phyloP scores from a whole-genome alignment of 2,329 filamentous ascomycete species.

The Periconia macrospinosa region DNA sequence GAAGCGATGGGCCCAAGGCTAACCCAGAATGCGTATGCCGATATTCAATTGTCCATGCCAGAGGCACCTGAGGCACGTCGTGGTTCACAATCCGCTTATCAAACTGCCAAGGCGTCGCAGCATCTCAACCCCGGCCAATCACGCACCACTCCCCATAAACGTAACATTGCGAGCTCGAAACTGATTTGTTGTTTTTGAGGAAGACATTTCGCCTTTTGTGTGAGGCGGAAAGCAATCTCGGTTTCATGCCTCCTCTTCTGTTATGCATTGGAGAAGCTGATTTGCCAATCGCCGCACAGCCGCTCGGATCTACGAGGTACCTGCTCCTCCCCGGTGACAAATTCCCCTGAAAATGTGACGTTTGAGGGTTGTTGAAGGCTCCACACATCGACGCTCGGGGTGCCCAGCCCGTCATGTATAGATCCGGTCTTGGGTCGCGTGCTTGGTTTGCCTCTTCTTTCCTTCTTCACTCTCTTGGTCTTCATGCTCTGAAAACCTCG shows the following conservation, averaged over 20 bases:
- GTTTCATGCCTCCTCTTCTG: not conserved
- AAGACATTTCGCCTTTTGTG: not conserved
- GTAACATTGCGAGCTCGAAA: slow-evolving; percentile 1
- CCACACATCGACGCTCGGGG: slow-evolving; percentile 2
- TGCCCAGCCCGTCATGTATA: slow-evolving; percentile 28
- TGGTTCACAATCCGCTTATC: slow-evolving; percentile 7
- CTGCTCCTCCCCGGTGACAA: not conserved
- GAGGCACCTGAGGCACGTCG: slow-evolving; percentile 5
- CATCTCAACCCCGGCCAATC: slow-evolving; percentile 3
- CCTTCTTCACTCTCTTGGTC: slow-evolving; percentile 16
- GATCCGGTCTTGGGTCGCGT: slow-evolving; percentile 28
- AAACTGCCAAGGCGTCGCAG: slow-evolving; percentile 9
- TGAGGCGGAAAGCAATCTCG: not conserved
- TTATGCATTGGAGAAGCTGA: not conserved
- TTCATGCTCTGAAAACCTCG: slow-evolving; percentile 14
- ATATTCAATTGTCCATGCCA: not conserved
- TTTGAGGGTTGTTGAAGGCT: not conserved
- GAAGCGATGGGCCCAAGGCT: not conserved
- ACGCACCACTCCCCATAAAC: slow-evolving; percentile 1
- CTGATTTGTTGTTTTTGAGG: not conserved
- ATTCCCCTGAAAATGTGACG: not conserved
- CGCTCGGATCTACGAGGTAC: not conserved
- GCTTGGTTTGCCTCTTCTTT: slow-evolving; percentile 14
- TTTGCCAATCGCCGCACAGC: not conserved
- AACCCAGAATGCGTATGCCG: not conserved